Percentiles rank a stretch among this genome's conserved stretches.
These are phyloP conservation scores for Candida berthetii DNA, from an alignment of 805 yeast genomes.

Conservation along the genomic window DNA sequence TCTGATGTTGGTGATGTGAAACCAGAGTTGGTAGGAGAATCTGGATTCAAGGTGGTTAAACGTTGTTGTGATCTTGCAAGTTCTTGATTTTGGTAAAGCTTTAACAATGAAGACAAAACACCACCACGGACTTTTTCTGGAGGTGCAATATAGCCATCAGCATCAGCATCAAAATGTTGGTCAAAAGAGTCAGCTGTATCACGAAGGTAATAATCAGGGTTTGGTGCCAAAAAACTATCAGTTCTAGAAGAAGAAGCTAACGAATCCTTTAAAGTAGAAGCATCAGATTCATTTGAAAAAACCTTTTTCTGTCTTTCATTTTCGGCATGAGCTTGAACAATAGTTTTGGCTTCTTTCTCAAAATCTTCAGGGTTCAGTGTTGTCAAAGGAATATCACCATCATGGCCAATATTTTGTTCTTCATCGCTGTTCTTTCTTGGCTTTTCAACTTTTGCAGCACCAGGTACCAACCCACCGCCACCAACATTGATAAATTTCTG, in stretches of 20 bases:
- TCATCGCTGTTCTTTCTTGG: conserved; percentile 14
- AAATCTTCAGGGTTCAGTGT: conserved; percentile 35
- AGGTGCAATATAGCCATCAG: conserved; percentile 44
- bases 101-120: conserved; percentile 71
- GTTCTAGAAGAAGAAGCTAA: conserved; percentile 7
- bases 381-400: conserved; percentile 37
- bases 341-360: conserved; percentile 46
- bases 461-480: conserved; percentile 30
- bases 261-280: conserved; percentile 18
- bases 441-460: conserved; percentile 18
- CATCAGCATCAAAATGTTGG: conserved; percentile 22
- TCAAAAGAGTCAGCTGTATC: conserved; percentile 19
- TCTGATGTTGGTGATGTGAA: conserved; percentile 9
- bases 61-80: conserved; percentile 16
- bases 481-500: conserved; percentile 24
- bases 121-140: conserved; percentile 76
- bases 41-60: conserved; percentile 2
- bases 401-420: conserved; percentile 27
- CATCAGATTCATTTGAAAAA: conserved; percentile 9
- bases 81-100: conserved; percentile 51
- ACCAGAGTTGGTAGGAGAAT: conserved; percentile 12
- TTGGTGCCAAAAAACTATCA: conserved; percentile 26
- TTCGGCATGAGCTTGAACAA: conserved; percentile 42
- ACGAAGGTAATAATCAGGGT: conserved; percentile 37
- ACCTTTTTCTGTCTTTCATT: conserved; percentile 1